Base-by-base conservation (phyloP, 1,284 basidiomycete species). In the Tremellales sp. region DNA sequence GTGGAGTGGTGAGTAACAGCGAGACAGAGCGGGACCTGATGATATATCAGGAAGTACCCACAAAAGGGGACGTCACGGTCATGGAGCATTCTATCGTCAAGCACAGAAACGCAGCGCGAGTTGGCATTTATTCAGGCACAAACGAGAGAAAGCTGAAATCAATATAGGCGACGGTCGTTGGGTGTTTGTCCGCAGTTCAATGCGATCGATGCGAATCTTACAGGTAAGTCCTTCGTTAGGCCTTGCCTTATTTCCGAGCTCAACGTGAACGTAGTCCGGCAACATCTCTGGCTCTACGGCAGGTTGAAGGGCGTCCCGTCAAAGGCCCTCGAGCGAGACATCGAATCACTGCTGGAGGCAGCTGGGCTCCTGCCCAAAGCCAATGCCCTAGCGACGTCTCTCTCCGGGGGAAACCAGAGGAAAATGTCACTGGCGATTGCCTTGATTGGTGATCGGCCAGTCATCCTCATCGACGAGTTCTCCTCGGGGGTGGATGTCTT, bases 161-260 rank as follows among this genome's bases (percentile, higher is more conserved):
- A n/a, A n/a, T 48, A 16, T 25, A 57, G 55, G 2, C 54, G 60
- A 29, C 40, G 47, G 5, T 45, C 54, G 19, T 78, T 88, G 6
- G 86, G 86, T 2, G 84, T 88, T 33, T 87, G 85, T 61, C 86
- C 86, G 0, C 86, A 89, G 56, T 86, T 87, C 70, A 86, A 86
- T 4, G 86, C 86, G 0, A 85, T 88, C 48, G 87, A 88, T 53
- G 74, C 80, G 5, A 81, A 86, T 53, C 70, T 89, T 39, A 87
- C 83, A 3, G 57, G 57, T 60, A 37, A 26, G 57, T 9, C 13
- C 9, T 29, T 16, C 18, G 10, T 12, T 4, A 3, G 19, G 14
- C 1, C 26, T 5, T 24, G 24, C 28, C 47, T 43, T 16, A 40
- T 14, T n/a, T 12, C 3, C 16, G 4, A 28, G 54, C n/a, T n/a